These are phyloP conservation scores for Fistulifera solaris DNA, from an alignment of 108 stramenopile genomes.

Conservation along the genomic window DNA sequence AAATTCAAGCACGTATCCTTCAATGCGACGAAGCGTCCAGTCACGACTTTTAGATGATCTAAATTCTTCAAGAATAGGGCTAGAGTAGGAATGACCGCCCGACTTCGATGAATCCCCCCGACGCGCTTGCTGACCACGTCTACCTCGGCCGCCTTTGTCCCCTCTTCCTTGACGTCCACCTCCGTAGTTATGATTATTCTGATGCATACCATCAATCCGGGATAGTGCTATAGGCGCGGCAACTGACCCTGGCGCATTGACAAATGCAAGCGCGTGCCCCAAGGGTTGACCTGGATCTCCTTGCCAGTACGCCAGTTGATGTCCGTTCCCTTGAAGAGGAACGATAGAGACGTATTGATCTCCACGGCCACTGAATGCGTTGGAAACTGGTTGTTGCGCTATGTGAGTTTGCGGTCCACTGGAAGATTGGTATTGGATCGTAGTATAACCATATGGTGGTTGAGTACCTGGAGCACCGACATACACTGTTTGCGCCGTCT, in stretches of 20 bases:
- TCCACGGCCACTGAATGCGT: neutral
- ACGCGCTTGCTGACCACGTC: slow-evolving; percentile 17
- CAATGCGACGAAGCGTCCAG: slow-evolving; percentile 64
- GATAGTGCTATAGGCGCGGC: slow-evolving; percentile 7
- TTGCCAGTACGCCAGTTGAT: slow-evolving; percentile 13
- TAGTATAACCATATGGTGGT: slow-evolving; percentile 33
- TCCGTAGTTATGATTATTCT: slow-evolving; percentile 1
- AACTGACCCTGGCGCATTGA: slow-evolving; percentile 10
- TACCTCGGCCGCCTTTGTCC: slow-evolving; percentile 6
- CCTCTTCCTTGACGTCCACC: slow-evolving; percentile 15
- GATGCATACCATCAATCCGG: neutral
- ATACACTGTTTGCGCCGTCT: slow-evolving; percentile 39
- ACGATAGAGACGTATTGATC: slow-evolving; percentile 56
- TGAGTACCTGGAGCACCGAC: slow-evolving; percentile 29
- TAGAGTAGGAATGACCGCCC: slow-evolving; percentile 25
- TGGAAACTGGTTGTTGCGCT: slow-evolving; percentile 10
- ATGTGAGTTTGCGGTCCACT: slow-evolving; percentile 23
- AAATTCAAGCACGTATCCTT: slow-evolving; percentile 75
- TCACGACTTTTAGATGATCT: slow-evolving; percentile 67
- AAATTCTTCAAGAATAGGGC: slow-evolving; percentile 64
- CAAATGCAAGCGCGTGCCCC: slow-evolving; percentile 12
- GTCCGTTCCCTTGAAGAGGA: slow-evolving; percentile 41
- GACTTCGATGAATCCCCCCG: slow-evolving; percentile 27
- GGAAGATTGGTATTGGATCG: slow-evolving; percentile 36
- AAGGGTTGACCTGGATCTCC: slow-evolving; percentile 21